A percentile compares a stretch with the other conserved stretches of the same genome.
These are phyloP conservation scores for Diplodia corticola DNA, from an alignment of 2,329 filamentous ascomycete genomes.

Conservation along the genomic window DNA sequence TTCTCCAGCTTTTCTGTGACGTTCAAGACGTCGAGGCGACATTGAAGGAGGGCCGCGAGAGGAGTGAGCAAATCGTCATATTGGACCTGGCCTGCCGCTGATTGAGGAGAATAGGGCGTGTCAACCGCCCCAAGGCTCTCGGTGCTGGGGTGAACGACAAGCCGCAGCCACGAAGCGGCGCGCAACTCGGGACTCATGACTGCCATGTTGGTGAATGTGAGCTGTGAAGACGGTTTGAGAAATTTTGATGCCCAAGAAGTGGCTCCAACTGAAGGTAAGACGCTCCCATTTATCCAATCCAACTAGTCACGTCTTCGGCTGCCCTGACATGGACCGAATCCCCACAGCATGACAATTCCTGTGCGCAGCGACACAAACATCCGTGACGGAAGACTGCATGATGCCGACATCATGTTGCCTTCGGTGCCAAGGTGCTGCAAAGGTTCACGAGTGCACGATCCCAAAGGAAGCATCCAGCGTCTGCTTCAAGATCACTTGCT, in stretches of 20 bases:
- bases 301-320: neutral
- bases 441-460: slow-evolving; percentile 3
- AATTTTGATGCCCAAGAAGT: neutral
- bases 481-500: neutral
- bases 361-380: neutral
- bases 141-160: neutral
- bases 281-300: neutral
- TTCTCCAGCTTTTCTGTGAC: neutral
- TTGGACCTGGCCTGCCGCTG: neutral
- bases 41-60: slow-evolving; percentile 3
- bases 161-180: neutral
- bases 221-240: neutral
- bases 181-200: neutral
- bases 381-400: neutral
- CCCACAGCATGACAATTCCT: neutral
- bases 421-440: slow-evolving; percentile 8
- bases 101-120: neutral
- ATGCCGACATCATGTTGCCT: neutral
- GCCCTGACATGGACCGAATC: neutral
- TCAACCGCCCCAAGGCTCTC: neutral
- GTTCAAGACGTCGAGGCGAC: neutral
- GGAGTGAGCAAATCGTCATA: neutral
- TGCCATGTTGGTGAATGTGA: neutral
- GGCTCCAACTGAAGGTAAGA: too few relatives aligned
- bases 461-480: neutral